Evolutionary conservation across 192 early-diverging fungal genomes (phyloP), one percentile per base, ranked within the genome.

Genomic region (Glomus cerebriforme): DNA sequence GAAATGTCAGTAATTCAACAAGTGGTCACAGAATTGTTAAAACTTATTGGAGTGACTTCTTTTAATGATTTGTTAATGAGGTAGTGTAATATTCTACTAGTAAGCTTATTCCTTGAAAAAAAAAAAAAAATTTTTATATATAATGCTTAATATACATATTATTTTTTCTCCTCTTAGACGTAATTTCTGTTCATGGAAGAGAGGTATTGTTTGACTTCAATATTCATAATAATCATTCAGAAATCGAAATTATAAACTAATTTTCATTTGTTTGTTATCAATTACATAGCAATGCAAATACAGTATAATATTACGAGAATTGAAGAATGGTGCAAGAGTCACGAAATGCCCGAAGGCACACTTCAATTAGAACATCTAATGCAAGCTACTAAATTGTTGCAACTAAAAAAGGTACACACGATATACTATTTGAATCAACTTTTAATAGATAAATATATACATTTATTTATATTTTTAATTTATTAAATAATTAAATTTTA

Each of bases 181-280:
- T 73, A 98, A 98, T 88, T 99, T 98, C 79, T 98, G 95, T 87
- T 98, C 98, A 29, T 98, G 97, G 96, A 98, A 99, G 85, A 93
- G 98, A 81, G 96, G 96, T 82, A 82, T 49, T 74, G 45, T 59
- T 39, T n/a, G 79, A 31, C 7, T 32, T 62, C 26, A 2, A 27
- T 49, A 13, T 54, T 80, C 32, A 63, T 12, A n/a, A 15, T 39
- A n/a, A 32, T 31, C 2, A 13, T 82, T n/a, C n/a, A 17, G 35
- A 32, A 77, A 12, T 26, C 24, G 6, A 10, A 22, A 79, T 74
- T 39, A 7, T 9, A 39, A 39, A 39, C 7, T 39, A 7, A 39
- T 0, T 12, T 39, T 81, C 26, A 15, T 26, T 24, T 78, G 7
- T 13, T 58, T 64, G n/a, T 54, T 43, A 17, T n/a, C 35, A 54